These are phyloP conservation scores for Malassezia vespertilionis DNA, from an alignment of 1,284 basidiomycete species.

Conservation along the genomic window DNA sequence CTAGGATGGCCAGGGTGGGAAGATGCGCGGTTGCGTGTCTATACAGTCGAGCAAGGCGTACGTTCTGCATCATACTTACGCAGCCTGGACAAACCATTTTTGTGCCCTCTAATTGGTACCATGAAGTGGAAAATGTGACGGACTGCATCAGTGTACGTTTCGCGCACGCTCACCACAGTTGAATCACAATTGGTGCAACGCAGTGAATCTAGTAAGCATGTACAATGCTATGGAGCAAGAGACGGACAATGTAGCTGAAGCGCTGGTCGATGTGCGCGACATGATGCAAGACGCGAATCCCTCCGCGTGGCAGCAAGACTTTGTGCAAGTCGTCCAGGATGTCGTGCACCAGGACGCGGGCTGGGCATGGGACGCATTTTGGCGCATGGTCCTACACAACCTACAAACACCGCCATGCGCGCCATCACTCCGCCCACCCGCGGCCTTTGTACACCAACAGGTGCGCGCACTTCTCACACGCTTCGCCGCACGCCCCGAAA, in stretches of 20 bases:
- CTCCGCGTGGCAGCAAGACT: conserved; percentile 25
- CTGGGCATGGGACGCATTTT: conserved; percentile 43
- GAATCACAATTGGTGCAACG: conserved; percentile 51
- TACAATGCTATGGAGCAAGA: conserved; percentile 49
- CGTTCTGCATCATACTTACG: conserved; percentile 2
- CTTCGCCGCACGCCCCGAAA: conserved; percentile 5
- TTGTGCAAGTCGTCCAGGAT: conserved; percentile 23
- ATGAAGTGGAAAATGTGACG: conserved; percentile 43
- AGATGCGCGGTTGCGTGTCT: conserved; percentile 9
- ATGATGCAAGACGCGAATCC: conserved; percentile 39
- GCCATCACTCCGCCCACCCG: background rate
- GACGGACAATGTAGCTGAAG: conserved; percentile 45
- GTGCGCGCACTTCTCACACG: background rate
- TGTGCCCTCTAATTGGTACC: conserved; percentile 46
- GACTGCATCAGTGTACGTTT: conserved; percentile 24
- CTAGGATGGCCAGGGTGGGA: conserved; percentile 20
- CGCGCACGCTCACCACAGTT: conserved; percentile 10
- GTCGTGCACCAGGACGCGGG: conserved; percentile 33
- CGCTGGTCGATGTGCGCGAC: conserved; percentile 50
- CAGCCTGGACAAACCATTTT: conserved; percentile 31
- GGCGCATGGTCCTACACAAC: conserved; percentile 32
- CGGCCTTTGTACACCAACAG: background rate
- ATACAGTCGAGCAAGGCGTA: conserved; percentile 12
- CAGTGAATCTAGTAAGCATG: conserved; percentile 50
- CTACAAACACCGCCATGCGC: conserved; percentile 13